Percentiles rank a stretch among this genome's conserved stretches.
These are phyloP conservation scores for Lepidium africanum DNA, from an alignment of 345 rosid genomes.

Conservation along the genomic window DNA sequence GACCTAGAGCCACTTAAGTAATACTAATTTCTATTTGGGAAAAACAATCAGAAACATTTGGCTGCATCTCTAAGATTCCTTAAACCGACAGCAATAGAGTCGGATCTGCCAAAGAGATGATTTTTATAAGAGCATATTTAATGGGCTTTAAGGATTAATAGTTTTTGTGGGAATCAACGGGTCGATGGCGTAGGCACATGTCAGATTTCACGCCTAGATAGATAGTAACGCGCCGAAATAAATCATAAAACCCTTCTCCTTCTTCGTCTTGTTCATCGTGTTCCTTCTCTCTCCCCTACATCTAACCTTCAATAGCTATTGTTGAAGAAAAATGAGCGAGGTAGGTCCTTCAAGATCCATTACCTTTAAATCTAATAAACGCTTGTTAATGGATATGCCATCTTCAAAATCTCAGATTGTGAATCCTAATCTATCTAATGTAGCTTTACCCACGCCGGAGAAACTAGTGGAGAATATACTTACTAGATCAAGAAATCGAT, in stretches of 20 bases:
- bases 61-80: too few species aligned
- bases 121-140: not conserved
- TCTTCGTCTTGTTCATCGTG: not conserved
- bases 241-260: not conserved
- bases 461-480: constrained; percentile 25
- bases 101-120: too few species aligned
- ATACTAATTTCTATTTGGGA: too few species aligned
- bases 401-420: not conserved
- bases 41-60: too few species aligned
- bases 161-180: not conserved
- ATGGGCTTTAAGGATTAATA: not conserved
- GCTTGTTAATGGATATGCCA: not conserved
- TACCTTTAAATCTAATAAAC: constrained; percentile 33
- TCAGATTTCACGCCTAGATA: not conserved
- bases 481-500: constrained; percentile 42
- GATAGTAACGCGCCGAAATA: not conserved
- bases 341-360: constrained; percentile 23
- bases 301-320: not conserved
- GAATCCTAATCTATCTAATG: not conserved
- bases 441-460: constrained; percentile 29
- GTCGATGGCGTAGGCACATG: not conserved
- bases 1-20: too few species aligned
- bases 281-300: not conserved
- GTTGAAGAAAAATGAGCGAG: constrained; percentile 20
- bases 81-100: too few species aligned